These are phyloP conservation scores for Trypanosoma boissoni DNA, from an alignment of 208 protist species.

Conservation along the genomic window DNA sequence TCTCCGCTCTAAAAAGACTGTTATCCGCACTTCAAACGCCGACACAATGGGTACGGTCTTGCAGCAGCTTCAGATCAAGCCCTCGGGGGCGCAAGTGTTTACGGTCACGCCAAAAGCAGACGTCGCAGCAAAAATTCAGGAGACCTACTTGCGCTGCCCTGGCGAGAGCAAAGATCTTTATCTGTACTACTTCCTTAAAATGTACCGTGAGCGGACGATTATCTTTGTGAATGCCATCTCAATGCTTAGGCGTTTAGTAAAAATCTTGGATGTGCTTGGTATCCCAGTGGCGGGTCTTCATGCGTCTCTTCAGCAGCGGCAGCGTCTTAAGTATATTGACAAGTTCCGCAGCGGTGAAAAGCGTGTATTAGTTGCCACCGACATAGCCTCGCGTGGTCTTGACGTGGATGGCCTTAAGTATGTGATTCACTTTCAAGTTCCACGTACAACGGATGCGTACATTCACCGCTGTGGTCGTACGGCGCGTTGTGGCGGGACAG, in stretches of 20 bases:
- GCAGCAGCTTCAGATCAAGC: constrained; percentile 71
- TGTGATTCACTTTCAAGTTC: constrained; percentile 98
- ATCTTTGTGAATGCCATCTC: constrained; percentile 95
- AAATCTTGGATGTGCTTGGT: constrained; percentile 87
- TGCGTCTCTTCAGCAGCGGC: constrained; percentile 96
- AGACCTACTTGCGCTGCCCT: constrained; percentile 91
- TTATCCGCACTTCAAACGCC: constrained; percentile 78
- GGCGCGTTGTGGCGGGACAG: constrained; percentile 86
- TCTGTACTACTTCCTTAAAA: constrained; percentile 94
- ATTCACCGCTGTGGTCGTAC: constrained; percentile 97
- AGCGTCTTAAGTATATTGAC: constrained; percentile 97
- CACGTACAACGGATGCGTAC: constrained; percentile 93
- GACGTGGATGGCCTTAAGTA: constrained; percentile 95
- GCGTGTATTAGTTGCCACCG: constrained; percentile 89
- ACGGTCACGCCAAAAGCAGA: constrained; percentile 64
- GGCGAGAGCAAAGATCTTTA: constrained; percentile 95
- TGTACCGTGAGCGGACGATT: constrained; percentile 81
- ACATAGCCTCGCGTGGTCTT: constrained; percentile 91
- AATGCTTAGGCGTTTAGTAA: constrained; percentile 90
- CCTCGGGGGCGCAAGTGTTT: constrained; percentile 77
- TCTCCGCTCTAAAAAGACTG: constrained; percentile 63
- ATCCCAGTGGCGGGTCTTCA: constrained; percentile 89
- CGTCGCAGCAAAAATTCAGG: constrained; percentile 81
- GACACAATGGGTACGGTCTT: constrained; percentile 73
- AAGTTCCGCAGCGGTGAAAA: constrained; percentile 76